Conservation (phyloP, 2,329 filamentous ascomycete genomes). For the Pestalotiopsis sp. region DNA sequence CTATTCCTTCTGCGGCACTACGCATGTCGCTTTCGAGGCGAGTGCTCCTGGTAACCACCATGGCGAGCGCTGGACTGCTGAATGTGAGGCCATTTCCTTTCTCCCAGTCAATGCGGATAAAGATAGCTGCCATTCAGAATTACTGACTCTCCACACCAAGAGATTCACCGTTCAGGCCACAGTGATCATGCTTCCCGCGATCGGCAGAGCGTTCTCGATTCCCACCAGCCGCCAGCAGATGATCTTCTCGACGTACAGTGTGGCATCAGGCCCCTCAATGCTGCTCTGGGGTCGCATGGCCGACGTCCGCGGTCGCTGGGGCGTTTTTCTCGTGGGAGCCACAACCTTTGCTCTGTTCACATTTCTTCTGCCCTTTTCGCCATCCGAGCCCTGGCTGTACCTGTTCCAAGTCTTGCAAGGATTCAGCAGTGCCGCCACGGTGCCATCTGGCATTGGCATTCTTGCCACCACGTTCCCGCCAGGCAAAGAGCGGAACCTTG, state of each 20-base stretch:
- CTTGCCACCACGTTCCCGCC: slow-evolving; percentile 62
- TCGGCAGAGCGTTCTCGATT: not conserved
- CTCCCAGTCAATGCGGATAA: not conserved
- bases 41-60: not conserved
- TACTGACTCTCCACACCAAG: not conserved
- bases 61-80: not conserved
- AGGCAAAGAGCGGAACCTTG: slow-evolving; percentile 62
- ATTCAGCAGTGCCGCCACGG: slow-evolving; percentile 59
- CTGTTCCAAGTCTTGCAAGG: slow-evolving; percentile 63
- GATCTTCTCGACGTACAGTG: not conserved
- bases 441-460: slow-evolving; percentile 62
- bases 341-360: slow-evolving; percentile 58
- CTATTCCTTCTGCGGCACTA: not conserved
- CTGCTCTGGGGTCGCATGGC: slow-evolving; percentile 52
- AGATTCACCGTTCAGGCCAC: not conserved
- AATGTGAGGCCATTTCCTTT: not conserved
- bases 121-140: not conserved
- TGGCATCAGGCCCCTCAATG: slow-evolving; percentile 39
- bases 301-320: slow-evolving; percentile 51
- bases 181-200: not conserved
- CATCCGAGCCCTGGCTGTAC: slow-evolving; percentile 60
- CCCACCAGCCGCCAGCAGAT: not conserved
- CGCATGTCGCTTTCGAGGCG: not conserved
- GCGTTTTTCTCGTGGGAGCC: slow-evolving; percentile 44
- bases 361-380: slow-evolving; percentile 58